A percentile compares a stretch with the other conserved stretches of the same genome.
Evolutionary conservation across 106 monocot genomes (phyloP).

Genomic region (Vanilla planifolia): DNA sequence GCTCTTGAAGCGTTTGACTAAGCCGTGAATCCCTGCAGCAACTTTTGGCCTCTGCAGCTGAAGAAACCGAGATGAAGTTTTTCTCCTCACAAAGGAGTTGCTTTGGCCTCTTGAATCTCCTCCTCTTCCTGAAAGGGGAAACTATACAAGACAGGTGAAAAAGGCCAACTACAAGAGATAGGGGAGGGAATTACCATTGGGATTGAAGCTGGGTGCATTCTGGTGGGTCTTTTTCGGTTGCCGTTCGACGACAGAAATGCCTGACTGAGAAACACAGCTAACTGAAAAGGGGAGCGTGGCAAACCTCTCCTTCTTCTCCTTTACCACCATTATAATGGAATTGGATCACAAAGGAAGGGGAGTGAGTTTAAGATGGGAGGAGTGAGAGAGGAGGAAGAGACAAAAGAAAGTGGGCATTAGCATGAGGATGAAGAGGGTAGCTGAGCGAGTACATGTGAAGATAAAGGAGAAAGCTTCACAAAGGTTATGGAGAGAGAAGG

Average conservation of each 20-base stretch:
- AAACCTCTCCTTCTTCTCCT: slow-evolving; percentile 47
- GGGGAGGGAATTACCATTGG: slow-evolving; percentile 8
- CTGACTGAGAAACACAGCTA: slow-evolving; percentile 69
- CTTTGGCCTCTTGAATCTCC: slow-evolving; percentile 2
- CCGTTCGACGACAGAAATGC: slow-evolving; percentile 37
- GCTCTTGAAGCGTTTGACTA: slow-evolving; percentile 57
- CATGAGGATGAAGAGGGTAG: too few relatives aligned
- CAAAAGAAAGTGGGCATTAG: too few relatives aligned
- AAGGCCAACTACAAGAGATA: neutral
- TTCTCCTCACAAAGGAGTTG: neutral
- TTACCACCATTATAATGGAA: slow-evolving; percentile 13
- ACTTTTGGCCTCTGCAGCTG: slow-evolving; percentile 14
- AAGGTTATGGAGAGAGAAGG: too few relatives aligned
- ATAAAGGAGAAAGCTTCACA: too few relatives aligned
- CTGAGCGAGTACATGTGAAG: too few relatives aligned
- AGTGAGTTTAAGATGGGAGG: neutral
- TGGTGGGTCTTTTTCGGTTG: slow-evolving; percentile 31
- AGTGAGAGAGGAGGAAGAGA: slow-evolving; percentile 1
- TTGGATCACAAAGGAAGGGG: neutral
- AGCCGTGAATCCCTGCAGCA: slow-evolving; percentile 29
- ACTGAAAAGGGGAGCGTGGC: slow-evolving; percentile 59
- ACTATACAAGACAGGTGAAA: neutral
- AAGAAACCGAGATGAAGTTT: slow-evolving; percentile 16
- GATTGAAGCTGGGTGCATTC: slow-evolving; percentile 11
- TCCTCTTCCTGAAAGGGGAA: neutral